Base-by-base conservation (phyloP, 805 yeast genomes). In the Yarrowia deformans region DNA sequence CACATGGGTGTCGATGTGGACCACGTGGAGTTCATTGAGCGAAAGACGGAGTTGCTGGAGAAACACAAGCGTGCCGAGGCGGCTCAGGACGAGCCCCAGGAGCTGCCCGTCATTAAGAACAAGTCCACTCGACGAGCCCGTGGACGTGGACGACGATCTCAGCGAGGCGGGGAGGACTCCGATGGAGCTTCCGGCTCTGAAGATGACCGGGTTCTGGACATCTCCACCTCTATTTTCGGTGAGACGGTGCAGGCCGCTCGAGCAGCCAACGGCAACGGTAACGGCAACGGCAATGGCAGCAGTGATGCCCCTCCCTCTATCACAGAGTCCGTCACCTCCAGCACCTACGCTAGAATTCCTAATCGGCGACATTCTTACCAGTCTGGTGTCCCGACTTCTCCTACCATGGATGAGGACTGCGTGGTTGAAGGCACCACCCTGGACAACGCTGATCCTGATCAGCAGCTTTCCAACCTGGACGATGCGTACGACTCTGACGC, bases 1-100 rank as follows among this genome's bases (percentile, higher is more conserved):
- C 99, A 95, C 79, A 77, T 95, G 34, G 99, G 99, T 34, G 89
- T 97, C 68, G 96, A 93, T 77, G 95, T 93, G 52, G 98, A 93
- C 78, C 81, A 89, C 16, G 79, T 93, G 34, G 98, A 93, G 69
- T 79, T 90, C 54, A 90, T 92, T 40, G 97, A 93, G 75, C 83
- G 93, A 72, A 83, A 90, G 73, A 89, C 90, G 71, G 81, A 78
- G 61, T 40, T 37, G 13, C 29, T 63, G 39, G 68, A 63, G 45
- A 60, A 60, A 10, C 66, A 60, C 52, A 63, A 63, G 56, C 35
- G 56, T 1, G 45, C 55, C 14, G 45, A 49, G 29, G 58, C 67
- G 69, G 13, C 67, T 37, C 64, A 16, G 12, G 40, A 50, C 10
- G 40, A 16, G 52, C 45, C 45, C 37, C 48, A 69, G 60, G 45